Base-by-base conservation (phyloP, 2,329 filamentous ascomycete species). In the Neonectria ditissima region DNA sequence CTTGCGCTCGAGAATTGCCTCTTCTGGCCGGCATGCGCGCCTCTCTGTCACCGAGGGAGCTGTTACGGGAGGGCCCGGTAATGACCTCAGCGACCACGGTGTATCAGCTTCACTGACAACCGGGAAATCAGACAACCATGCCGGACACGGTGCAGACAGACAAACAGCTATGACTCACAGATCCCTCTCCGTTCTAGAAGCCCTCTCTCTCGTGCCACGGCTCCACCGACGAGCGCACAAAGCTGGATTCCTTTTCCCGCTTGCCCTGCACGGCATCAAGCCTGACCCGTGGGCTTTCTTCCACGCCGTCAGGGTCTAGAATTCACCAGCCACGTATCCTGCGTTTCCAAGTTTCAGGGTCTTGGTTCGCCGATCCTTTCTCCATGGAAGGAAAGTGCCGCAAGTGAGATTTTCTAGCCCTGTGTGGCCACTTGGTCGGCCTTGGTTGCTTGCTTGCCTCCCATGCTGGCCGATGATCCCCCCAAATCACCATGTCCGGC, bases 171-270 rank as follows among this genome's bases (percentile, higher is more conserved):
- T 62, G 59, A 62, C 41, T 62, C 59, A 62, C 59, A 56, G 32
- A 34, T n/a, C 50, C 22, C 45, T 37, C 53, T 13, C 52, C 47
- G 39, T 62, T 62, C 59, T 62, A 47, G 59, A 62, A 62, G 59
- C 20, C 39, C 47, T 55, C 57, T 55, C 57, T 51, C 26, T 39
- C 43, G 59, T 62, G 47, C 30, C 53, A 56, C 59, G 44, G 30
- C 47, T 57, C 59, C 59, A 56, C 59, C 43, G 13, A 14, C 32
- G 30, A 44, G 39, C 48, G 48, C 56, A 53, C 56, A 61, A 50
- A 50, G 43, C 30, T 60, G 48, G 26, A 47, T 28, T 53, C 32
- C 32, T 16, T 37, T 37, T 37, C 44, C 56, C 43, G 24, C 47
- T 26, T 32, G 26, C 37, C 48, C 28, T 50, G 47, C 45, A 28